Evolutionary conservation across 257 asterid species (phyloP).

Genomic region (Primulina tabacum): DNA sequence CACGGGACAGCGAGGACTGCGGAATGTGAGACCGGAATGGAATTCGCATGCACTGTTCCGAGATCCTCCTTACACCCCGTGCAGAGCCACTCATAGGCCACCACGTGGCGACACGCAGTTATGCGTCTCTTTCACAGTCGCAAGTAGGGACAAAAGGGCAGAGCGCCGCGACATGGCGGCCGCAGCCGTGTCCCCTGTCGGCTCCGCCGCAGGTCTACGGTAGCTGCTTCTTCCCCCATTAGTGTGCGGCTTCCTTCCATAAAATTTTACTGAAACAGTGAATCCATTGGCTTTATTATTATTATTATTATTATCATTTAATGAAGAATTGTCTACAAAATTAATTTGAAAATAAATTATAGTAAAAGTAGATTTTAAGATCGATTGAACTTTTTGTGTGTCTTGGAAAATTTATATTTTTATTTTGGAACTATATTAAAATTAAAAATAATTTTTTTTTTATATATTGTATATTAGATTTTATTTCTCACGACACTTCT

Average conservation of each 20-base stretch:
- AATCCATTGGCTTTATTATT: not conserved
- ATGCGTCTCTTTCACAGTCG: constrained; percentile 46
- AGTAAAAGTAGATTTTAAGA: too few relatives aligned
- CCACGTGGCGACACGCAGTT: constrained; percentile 39
- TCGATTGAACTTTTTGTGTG: too few relatives aligned
- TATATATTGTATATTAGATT: too few relatives aligned
- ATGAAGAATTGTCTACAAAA: too few relatives aligned
- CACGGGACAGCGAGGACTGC: constrained; percentile 13
- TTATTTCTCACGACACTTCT: too few relatives aligned
- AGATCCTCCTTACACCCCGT: constrained; percentile 23
- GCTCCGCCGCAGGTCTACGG: constrained; percentile 21
- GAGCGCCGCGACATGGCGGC: constrained; percentile 58
- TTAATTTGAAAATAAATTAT: too few relatives aligned
- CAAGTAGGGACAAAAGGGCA: constrained; percentile 22
- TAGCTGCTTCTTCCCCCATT: too few relatives aligned
- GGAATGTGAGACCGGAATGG: constrained; percentile 39
- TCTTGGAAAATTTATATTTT: too few relatives aligned
- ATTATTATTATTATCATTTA: not conserved
- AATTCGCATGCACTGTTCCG: constrained; percentile 50
- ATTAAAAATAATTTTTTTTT: too few relatives aligned
- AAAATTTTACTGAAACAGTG: not conserved
- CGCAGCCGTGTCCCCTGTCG: constrained; percentile 44
- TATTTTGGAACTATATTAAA: too few relatives aligned
- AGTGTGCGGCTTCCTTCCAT: not conserved
- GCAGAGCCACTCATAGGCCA: not conserved